Conservation (phyloP, 1,284 basidiomycete species). For the Apiotrichum domesticum region DNA sequence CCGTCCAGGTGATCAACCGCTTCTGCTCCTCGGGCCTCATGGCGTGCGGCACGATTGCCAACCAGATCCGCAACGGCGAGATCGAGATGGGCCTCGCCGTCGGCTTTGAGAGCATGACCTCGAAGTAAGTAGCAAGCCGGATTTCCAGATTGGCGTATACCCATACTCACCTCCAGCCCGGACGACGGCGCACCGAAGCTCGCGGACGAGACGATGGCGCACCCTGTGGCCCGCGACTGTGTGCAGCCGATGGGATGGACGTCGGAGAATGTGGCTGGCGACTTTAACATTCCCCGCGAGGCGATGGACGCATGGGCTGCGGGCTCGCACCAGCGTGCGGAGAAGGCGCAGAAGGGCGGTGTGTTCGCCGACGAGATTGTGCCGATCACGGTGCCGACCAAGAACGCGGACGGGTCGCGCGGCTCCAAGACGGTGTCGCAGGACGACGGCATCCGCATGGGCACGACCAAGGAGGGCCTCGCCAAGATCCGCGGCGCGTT, state of each 20-base stretch:
- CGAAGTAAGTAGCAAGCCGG: background rate
- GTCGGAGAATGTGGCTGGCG: conserved; percentile 85
- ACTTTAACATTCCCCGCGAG: conserved; percentile 73
- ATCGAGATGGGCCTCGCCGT: conserved; percentile 90
- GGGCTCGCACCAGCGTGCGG: conserved; percentile 73
- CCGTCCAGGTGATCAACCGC: conserved; percentile 85
- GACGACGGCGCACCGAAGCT: conserved; percentile 66
- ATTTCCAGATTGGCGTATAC: too few species aligned
- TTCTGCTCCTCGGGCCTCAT: conserved; percentile 91
- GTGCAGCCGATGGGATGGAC: conserved; percentile 94
- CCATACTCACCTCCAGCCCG: conserved; percentile 52
- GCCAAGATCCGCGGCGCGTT: conserved; percentile 92
- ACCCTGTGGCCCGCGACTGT: conserved; percentile 81
- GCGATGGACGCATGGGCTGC: conserved; percentile 82
- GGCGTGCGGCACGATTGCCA: conserved; percentile 64
- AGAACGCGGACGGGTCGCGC: conserved; percentile 27
- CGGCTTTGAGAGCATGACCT: conserved; percentile 93
- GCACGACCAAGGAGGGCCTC: conserved; percentile 80
- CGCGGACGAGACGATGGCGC: conserved; percentile 68
- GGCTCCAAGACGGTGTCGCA: conserved; percentile 67
- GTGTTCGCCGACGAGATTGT: conserved; percentile 90
- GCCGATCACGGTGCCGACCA: conserved; percentile 57
- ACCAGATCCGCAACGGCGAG: conserved; percentile 74
- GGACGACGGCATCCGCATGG: conserved; percentile 89
- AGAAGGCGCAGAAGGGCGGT: conserved; percentile 78